Evolutionary conservation across 2,329 filamentous ascomycete species (phyloP).

Genomic region (Juglanconis juglandina): DNA sequence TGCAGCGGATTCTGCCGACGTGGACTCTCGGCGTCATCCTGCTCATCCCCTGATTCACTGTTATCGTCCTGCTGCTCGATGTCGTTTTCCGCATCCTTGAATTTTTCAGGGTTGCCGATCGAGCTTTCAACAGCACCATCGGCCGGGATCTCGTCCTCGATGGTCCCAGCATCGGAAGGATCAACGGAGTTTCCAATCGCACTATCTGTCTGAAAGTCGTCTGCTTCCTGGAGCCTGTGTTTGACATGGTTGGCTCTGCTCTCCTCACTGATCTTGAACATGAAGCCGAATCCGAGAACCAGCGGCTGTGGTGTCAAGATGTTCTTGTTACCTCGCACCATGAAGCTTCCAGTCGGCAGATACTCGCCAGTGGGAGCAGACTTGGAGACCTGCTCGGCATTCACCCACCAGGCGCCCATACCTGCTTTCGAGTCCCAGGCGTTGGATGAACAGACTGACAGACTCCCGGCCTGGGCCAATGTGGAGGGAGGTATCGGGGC

Average conservation of each 20-base stretch:
- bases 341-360: conserved; percentile 73
- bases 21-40: conserved; percentile 29
- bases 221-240: conserved; percentile 50
- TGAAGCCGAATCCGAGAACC: conserved; percentile 78
- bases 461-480: conserved; percentile 80
- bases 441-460: conserved; percentile 79
- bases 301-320: conserved; percentile 84
- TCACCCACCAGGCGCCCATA: conserved; percentile 96
- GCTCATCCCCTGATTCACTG: conserved; percentile 25
- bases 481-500: conserved; percentile 90
- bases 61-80: conserved; percentile 19
- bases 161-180: conserved; percentile 5
- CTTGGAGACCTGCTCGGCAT: conserved; percentile 86
- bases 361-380: conserved; percentile 76
- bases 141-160: conserved; percentile 15
- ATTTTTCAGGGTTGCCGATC: background rate
- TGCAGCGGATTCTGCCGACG: conserved; percentile 21
- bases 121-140: background rate
- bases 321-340: conserved; percentile 83
- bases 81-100: conserved; percentile 23
- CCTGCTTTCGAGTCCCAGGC: conserved; percentile 97
- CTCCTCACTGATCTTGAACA: conserved; percentile 86
- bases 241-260: conserved; percentile 79
- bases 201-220: background rate
- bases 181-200: background rate